Evolutionary conservation across 2,329 filamentous ascomycete species (phyloP), one percentile per base, ranked within the genome.

Genomic region (Metarhizium anisopliae): DNA sequence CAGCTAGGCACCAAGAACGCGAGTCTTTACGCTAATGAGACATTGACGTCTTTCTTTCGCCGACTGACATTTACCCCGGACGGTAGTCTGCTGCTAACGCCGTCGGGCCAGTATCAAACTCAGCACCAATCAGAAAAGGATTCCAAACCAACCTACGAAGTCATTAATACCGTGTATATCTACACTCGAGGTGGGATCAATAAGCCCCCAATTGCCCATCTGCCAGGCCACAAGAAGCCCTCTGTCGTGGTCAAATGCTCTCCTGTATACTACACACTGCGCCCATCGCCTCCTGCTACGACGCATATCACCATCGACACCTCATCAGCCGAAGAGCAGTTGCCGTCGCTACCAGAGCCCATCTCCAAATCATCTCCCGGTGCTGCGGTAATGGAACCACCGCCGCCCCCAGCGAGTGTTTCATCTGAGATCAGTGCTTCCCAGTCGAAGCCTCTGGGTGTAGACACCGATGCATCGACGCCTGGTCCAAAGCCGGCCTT

Each of bases 141-240:
- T 59, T 74, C 78, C 2, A 95, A 92, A 69, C 80, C 84, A 0
- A 81, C 81, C 0, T 93, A 94, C 63, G 93, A 99, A 62, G 81
- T 96, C 53, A 91, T 89, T 64, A 99, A 99, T 67, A 99, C 94
- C 0, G 95, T 99, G 25, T 99, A 99, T 72, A 94, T 99, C 54
- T 99, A 99, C 71, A 96, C 93, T 0, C 81, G 94, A 63, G 94
- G 92, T 35, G 94, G 94, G 29, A 90, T 99, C 66, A 97, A 96
- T 74, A 96, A 95, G 69, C 91, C 94, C 1, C 94, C 94, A 2
- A 88, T 97, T 56, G 91, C 93, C 6, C 94, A 97, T 71, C 79
- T 99, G 6, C 94, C 94, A 0, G 94, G 94, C 2, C 93, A 97
- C 72, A 99, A 96, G 77, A 99, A 99, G 71, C 94, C 94, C 0